Evolutionary conservation across 495 filamentous ascomycete species (phyloP).

Genomic region (Podospora pseudoanserina): DNA sequence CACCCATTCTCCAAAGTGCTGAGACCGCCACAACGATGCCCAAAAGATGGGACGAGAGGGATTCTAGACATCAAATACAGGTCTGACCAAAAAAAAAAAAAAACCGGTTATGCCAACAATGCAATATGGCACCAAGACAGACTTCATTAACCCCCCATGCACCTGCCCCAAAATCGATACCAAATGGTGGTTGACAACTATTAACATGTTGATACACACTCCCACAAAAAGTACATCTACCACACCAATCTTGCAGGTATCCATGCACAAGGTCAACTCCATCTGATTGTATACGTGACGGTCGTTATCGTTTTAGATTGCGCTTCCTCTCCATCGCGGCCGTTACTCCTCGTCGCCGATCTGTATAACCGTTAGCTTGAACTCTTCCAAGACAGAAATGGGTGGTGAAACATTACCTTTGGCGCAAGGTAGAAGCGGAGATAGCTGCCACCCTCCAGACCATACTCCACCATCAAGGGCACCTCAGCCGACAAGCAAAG

Average conservation of each 20-base stretch:
- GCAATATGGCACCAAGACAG: neutral
- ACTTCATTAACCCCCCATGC: neutral
- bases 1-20: too few relatives aligned
- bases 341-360: constrained; percentile 88
- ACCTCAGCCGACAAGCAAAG: constrained; percentile 95
- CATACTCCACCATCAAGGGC: constrained; percentile 91
- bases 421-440: constrained; percentile 96
- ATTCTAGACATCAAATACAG: too few relatives aligned
- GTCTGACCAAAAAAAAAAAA: too few relatives aligned
- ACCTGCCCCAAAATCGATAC: neutral
- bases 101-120: neutral
- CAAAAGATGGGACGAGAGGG: too few relatives aligned
- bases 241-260: constrained; percentile 7
- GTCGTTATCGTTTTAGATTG: constrained; percentile 14
- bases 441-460: constrained; percentile 74
- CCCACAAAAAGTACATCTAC: constrained; percentile 1
- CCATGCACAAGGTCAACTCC: constrained; percentile 21
- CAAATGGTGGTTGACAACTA: constrained; percentile 1
- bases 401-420: constrained; percentile 61
- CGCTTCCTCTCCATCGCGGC: neutral
- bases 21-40: too few relatives aligned
- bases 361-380: constrained; percentile 36
- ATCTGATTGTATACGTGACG: constrained; percentile 7
- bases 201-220: constrained; percentile 4
- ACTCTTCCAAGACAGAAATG: neutral